Evolutionary conservation across 2,329 filamentous ascomycete genomes (phyloP), one percentile per base, ranked within the genome.

Genomic region (Boeremia lycopersici): DNA sequence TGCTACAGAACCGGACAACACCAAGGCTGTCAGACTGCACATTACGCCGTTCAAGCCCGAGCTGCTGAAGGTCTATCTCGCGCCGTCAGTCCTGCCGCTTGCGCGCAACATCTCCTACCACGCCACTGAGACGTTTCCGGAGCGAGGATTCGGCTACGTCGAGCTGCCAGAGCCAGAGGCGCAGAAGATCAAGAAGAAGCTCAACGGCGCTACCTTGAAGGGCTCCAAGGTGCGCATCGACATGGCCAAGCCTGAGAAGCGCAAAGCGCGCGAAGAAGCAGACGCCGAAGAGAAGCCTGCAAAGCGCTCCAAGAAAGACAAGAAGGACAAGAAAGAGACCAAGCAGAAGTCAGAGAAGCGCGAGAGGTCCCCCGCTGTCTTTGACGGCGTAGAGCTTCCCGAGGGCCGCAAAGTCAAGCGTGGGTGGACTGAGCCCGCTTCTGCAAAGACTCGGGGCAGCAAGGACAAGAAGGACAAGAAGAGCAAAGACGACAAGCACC

Each of bases 51-150:
- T 99, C 64, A 91, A 88, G 67, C 80, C 88, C 34, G 85, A 88
- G 7, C 84, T 98, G 15, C 80, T 95, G 52, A 82, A 84, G 51
- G 81, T 88, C 43, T 84, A 96, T 56, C 76, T 99, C 42, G 86
- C 90, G 19, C 80, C 87, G 0, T 83, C 88, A 0, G 71, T 90
- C 12, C 84, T 86, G 31, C 81, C 86, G 12, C 79, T 80, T 40
- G 91, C 90, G 17, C 86, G 86, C 57, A 90, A 92, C 71, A 84
- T 97, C 47, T 96, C 93, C n/a, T 97, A 89, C 77, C 93, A 98
- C 76, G 81, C 81, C 5, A 78, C 97, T 62, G 85, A 91, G 70
- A 93, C 93, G 0, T 96, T 96, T 60, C 93, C 93, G 12, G 95
- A 99, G 62, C 89, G 86, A 71, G 88, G 85, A 48, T 99, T 91